phyloP scores from a whole-genome alignment of 352 stramenopile species.

The Phytophthora cactorum region DNA sequence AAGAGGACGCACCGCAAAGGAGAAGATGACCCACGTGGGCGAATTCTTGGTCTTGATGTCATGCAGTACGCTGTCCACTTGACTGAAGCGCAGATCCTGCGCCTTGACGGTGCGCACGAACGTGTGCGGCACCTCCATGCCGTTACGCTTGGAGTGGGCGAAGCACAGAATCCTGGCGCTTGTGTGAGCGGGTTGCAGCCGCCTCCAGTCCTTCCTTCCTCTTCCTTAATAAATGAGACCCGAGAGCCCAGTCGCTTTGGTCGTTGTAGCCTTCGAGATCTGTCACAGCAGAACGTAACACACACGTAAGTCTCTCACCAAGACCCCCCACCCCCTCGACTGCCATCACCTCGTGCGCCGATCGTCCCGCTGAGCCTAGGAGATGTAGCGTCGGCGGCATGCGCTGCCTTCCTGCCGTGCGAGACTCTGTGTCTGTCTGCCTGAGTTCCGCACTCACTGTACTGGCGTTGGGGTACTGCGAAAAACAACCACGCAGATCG shows the following conservation, averaged over 20 bases:
- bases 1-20: conserved; percentile 61
- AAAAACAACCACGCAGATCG: conserved; percentile 45
- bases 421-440: conserved; percentile 11
- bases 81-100: conserved; percentile 78
- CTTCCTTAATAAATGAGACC: conserved; percentile 4
- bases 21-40: conserved; percentile 77
- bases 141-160: conserved; percentile 44
- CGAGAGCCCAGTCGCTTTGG: not conserved
- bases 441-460: conserved; percentile 40
- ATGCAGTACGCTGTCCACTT: conserved; percentile 75
- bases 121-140: conserved; percentile 73
- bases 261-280: conserved; percentile 30
- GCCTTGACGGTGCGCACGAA: conserved; percentile 87
- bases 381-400: conserved; percentile 37
- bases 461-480: conserved; percentile 32
- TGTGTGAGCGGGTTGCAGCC: conserved; percentile 20
- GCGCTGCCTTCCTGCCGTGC: conserved; percentile 22
- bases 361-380: conserved; percentile 17
- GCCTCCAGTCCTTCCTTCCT: conserved; percentile 12
- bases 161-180: conserved; percentile 49
- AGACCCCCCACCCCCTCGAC: not conserved
- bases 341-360: conserved; percentile 17
- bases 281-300: conserved; percentile 32
- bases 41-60: conserved; percentile 69
- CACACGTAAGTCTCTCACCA: conserved; percentile 16